A percentile compares a stretch with the other conserved stretches of the same genome.
These are phyloP conservation scores for Larix kaempferi DNA, from an alignment of 75 land plant species.

Conservation along the genomic window DNA sequence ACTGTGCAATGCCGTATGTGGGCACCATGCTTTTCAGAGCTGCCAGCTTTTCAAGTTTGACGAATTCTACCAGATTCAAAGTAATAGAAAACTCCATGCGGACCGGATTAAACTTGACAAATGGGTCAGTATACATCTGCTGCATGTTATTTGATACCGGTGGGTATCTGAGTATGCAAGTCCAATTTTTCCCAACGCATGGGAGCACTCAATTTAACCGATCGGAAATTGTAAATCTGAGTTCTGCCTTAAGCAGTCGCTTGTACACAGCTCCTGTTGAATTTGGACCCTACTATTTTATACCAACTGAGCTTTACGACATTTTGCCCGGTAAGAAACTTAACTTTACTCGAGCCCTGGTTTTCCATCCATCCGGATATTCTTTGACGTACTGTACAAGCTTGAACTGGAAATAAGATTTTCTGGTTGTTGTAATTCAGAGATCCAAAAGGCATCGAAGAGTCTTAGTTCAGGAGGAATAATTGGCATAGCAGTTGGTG, in stretches of 20 bases:
- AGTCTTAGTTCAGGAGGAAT: neutral
- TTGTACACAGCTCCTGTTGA: constrained; percentile 21
- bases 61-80: constrained; percentile 13
- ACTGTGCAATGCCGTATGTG: constrained; percentile 46
- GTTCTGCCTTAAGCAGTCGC: constrained; percentile 36
- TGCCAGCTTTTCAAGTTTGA: constrained; percentile 41
- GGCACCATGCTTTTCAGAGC: constrained; percentile 38
- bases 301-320: constrained; percentile 4
- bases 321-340: constrained; percentile 12
- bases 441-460: no score
- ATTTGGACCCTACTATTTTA: constrained; percentile 37
- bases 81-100: constrained; percentile 12
- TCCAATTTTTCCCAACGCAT: constrained; percentile 40
- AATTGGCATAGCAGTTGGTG: constrained; percentile 24
- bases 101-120: constrained; percentile 10
- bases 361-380: neutral
- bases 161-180: constrained; percentile 22
- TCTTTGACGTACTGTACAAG: no score
- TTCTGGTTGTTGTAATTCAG: no score
- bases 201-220: constrained; percentile 18
- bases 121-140: constrained; percentile 36
- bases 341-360: neutral
- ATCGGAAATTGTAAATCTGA: constrained; percentile 5
- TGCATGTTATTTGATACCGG: constrained; percentile 11
- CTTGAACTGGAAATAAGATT: no score